These are phyloP conservation scores for Quercus robur DNA, from an alignment of 306 rosid genomes.

Conservation along the genomic window DNA sequence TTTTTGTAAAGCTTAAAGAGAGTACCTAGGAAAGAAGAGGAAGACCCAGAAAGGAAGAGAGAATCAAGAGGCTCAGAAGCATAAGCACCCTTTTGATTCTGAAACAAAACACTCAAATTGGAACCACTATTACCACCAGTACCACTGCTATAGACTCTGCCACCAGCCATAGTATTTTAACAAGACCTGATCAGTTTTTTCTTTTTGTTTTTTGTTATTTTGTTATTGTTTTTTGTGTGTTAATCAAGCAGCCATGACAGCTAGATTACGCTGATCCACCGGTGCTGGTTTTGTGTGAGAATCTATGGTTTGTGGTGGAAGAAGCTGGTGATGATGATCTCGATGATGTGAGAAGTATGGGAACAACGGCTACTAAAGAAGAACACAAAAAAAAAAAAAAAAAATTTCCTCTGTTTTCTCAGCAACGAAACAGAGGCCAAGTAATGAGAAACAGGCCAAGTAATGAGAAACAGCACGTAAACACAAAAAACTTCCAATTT, in stretches of 20 bases:
- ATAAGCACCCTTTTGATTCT: conserved; percentile 33
- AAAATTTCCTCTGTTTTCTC: too few relatives aligned
- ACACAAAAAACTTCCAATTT: too few relatives aligned
- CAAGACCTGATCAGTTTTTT: neutral
- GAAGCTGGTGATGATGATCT: conserved; percentile 90
- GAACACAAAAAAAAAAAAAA: too few relatives aligned
- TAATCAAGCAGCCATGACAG: conserved; percentile 19
- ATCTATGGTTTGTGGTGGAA: conserved; percentile 79
- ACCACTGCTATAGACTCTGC: conserved; percentile 29
- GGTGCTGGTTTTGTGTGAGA: neutral
- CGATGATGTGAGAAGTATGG: conserved; percentile 89
- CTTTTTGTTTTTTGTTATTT: neutral
- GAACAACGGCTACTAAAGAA: conserved; percentile 64
- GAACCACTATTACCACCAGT: conserved; percentile 24
- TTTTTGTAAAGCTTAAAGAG: neutral
- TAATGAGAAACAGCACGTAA: too few relatives aligned
- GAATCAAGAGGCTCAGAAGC: conserved; percentile 49
- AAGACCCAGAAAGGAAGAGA: conserved; percentile 55
- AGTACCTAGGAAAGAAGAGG: conserved; percentile 50
- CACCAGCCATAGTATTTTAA: conserved; percentile 45
- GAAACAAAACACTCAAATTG: conserved; percentile 36
- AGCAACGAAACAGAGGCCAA: too few relatives aligned
- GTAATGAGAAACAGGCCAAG: too few relatives aligned
- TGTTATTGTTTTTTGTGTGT: neutral
- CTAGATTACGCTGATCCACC: neutral